Evolutionary conservation across 352 stramenopile species (phyloP).

Genomic region (Globisporangium canariense): DNA sequence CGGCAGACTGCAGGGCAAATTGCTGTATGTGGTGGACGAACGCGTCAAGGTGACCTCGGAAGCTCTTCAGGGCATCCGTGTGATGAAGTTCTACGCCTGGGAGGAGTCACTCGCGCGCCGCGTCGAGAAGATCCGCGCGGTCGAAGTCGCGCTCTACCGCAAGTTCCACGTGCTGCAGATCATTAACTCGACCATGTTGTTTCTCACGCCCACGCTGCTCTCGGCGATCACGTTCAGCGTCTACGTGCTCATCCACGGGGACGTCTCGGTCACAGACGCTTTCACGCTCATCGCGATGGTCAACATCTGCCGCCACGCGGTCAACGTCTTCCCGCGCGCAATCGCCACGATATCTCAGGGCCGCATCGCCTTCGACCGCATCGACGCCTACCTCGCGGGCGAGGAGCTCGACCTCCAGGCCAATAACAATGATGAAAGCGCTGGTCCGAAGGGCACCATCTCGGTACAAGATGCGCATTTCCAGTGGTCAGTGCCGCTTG

Average conservation of each 20-base stretch:
- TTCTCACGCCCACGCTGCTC: slow-evolving; percentile 33
- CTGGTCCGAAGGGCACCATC: not conserved
- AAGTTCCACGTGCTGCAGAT: slow-evolving; percentile 60
- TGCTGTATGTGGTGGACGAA: slow-evolving; percentile 18
- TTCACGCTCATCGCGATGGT: slow-evolving; percentile 37
- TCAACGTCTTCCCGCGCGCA: slow-evolving; percentile 25
- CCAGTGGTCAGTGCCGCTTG: slow-evolving; percentile 1
- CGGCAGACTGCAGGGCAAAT: slow-evolving; percentile 5
- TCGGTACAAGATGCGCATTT: not conserved
- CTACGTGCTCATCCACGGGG: slow-evolving; percentile 33
- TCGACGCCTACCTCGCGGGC: slow-evolving; percentile 26
- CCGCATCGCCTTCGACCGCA: slow-evolving; percentile 22
- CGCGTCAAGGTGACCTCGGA: slow-evolving; percentile 86
- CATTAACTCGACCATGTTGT: slow-evolving; percentile 53
- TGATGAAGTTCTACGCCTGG: slow-evolving; percentile 78
- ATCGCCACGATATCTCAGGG: slow-evolving; percentile 26
- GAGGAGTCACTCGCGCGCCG: slow-evolving; percentile 17
- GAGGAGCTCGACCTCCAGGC: slow-evolving; percentile 19
- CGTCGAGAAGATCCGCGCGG: slow-evolving; percentile 17
- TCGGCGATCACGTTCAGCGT: slow-evolving; percentile 38
- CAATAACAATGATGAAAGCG: not conserved
- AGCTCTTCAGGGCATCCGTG: slow-evolving; percentile 69
- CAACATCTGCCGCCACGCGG: slow-evolving; percentile 30
- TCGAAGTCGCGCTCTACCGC: slow-evolving; percentile 15
- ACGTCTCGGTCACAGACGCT: slow-evolving; percentile 41